Conservation (phyloP, 352 stramenopile species). For the Pythium sukuiense region DNA sequence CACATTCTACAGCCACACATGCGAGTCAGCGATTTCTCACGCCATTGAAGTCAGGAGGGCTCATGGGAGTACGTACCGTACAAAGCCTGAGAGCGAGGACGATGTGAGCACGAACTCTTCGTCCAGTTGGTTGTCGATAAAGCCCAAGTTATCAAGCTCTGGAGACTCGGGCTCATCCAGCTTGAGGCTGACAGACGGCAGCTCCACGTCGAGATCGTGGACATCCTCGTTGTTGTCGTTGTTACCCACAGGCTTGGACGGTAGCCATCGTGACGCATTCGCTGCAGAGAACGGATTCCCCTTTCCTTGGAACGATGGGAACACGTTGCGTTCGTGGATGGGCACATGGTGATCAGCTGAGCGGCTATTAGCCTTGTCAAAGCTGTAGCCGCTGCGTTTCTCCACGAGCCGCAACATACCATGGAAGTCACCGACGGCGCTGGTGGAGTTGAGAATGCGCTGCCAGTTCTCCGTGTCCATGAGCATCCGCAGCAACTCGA, state of each 20-base stretch:
- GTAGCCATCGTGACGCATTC: constrained; percentile 58
- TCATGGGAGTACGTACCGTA: constrained; percentile 41
- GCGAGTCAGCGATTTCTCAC: not conserved
- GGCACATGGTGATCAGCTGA: constrained; percentile 8
- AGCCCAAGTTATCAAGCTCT: constrained; percentile 1
- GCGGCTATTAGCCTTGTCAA: constrained; percentile 27
- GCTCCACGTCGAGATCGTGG: not conserved
- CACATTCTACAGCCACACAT: constrained; percentile 46
- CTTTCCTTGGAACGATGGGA: constrained; percentile 55
- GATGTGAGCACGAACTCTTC: constrained; percentile 74
- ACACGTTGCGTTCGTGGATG: constrained; percentile 71
- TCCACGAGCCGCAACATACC: constrained; percentile 69
- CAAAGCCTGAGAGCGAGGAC: constrained; percentile 67
- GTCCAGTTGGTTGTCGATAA: constrained; percentile 2
- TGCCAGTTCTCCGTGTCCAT: constrained; percentile 86
- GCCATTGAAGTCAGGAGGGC: not conserved
- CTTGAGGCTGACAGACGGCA: constrained; percentile 7
- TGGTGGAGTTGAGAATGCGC: constrained; percentile 53
- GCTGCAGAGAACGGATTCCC: constrained; percentile 64
- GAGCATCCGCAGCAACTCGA: constrained; percentile 82
- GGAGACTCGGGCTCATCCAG: constrained; percentile 10
- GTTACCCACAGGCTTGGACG: constrained; percentile 14
- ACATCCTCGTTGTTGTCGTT: constrained; percentile 7
- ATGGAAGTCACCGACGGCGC: constrained; percentile 43
- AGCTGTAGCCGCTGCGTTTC: constrained; percentile 71